Conservation (phyloP, 371 early-diverging fungal genomes). For the Mucor racemosus region DNA sequence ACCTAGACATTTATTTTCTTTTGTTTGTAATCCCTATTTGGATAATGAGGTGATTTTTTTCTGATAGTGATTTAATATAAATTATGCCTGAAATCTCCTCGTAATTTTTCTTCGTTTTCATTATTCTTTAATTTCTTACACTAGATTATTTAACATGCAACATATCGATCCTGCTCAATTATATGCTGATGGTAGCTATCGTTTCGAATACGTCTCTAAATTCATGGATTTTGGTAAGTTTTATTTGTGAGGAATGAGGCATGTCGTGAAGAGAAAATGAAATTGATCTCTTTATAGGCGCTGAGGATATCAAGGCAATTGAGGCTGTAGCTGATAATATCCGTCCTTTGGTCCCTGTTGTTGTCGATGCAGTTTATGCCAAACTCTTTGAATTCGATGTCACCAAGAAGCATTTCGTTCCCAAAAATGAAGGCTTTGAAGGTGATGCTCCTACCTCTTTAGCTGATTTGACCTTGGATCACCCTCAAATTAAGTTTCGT, state of each 20-base stretch:
- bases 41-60: slow-evolving; percentile 20
- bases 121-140: slow-evolving; percentile 4
- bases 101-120: neutral
- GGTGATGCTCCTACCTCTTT: slow-evolving; percentile 50
- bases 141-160: slow-evolving; percentile 21
- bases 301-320: slow-evolving; percentile 60
- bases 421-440: slow-evolving; percentile 72
- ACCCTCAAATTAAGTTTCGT: slow-evolving; percentile 82
- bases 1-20: neutral
- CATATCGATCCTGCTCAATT: slow-evolving; percentile 25
- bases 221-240: slow-evolving; percentile 34
- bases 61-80: slow-evolving; percentile 1
- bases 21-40: slow-evolving; percentile 23
- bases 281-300: slow-evolving; percentile 14
- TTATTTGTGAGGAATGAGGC: neutral
- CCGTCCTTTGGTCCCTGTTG: slow-evolving; percentile 74
- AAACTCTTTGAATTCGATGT: slow-evolving; percentile 68
- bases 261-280: neutral
- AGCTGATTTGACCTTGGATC: slow-evolving; percentile 58
- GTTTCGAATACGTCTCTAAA: slow-evolving; percentile 27
- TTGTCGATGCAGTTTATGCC: slow-evolving; percentile 78
- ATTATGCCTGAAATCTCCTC: neutral
- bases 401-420: slow-evolving; percentile 67
- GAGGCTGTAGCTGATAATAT: slow-evolving; percentile 66
- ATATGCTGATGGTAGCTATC: slow-evolving; percentile 25